These are phyloP conservation scores for Pulveroboletus sp. DNA, from an alignment of 768 basidiomycete genomes.

Conservation along the genomic window DNA sequence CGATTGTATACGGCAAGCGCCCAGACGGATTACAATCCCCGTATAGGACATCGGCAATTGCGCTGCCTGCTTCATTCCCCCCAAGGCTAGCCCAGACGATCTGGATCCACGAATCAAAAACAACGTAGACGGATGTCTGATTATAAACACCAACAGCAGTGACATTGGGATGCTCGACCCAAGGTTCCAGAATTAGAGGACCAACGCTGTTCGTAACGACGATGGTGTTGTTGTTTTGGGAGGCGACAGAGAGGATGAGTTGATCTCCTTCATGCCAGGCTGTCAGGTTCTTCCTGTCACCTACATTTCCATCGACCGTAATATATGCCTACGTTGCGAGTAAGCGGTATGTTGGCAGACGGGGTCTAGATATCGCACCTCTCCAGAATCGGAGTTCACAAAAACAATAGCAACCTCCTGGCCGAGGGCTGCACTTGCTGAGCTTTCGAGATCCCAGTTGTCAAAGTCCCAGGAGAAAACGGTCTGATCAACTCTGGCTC, in stretches of 20 bases:
- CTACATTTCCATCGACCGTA: constrained; percentile 54
- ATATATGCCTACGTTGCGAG: constrained; percentile 40
- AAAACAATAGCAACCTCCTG: constrained; percentile 77
- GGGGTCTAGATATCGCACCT: constrained; percentile 35
- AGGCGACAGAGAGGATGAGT: constrained; percentile 56
- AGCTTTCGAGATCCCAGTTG: constrained; percentile 59
- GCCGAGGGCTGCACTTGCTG: constrained; percentile 44
- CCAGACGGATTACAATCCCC: constrained; percentile 76
- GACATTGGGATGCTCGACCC: constrained; percentile 75
- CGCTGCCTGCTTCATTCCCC: constrained; percentile 79
- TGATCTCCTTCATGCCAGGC: constrained; percentile 37
- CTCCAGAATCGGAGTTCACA: constrained; percentile 81
- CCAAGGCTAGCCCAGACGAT: constrained; percentile 51
- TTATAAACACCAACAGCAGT: constrained; percentile 50
- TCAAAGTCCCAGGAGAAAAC: constrained; percentile 66
- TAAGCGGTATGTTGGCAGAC: neutral
- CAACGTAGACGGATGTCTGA: constrained; percentile 8
- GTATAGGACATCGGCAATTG: constrained; percentile 74
- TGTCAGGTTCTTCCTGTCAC: constrained; percentile 38
- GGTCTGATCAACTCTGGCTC: constrained; percentile 66
- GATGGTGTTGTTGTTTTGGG: constrained; percentile 70
- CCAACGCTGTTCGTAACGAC: constrained; percentile 82
- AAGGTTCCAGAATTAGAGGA: constrained; percentile 62
- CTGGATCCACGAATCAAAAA: constrained; percentile 22
- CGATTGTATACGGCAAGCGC: constrained; percentile 72